phyloP scores from a whole-genome alignment of 2,329 filamentous ascomycete genomes.

The Alternaria novae-zelandiae region DNA sequence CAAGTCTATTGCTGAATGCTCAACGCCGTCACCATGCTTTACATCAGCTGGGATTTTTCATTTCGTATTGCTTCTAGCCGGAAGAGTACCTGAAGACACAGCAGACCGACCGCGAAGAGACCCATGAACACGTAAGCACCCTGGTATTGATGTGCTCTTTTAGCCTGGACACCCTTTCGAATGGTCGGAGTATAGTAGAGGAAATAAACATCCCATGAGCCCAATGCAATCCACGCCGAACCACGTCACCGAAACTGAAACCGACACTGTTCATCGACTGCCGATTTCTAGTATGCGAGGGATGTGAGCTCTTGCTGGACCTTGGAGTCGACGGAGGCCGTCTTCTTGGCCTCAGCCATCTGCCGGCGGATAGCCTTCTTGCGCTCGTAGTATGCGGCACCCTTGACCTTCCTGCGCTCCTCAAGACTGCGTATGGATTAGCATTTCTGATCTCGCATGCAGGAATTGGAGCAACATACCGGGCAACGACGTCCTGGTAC shows the following conservation, averaged over 20 bases:
- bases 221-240: slow-evolving; percentile 49
- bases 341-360: slow-evolving; percentile 91
- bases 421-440: slow-evolving; percentile 73
- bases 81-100: slow-evolving; percentile 47
- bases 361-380: slow-evolving; percentile 96
- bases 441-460: slow-evolving; percentile 2
- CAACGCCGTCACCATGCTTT: slow-evolving; percentile 45
- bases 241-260: slow-evolving; percentile 39
- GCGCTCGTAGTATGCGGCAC: slow-evolving; percentile 98
- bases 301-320: slow-evolving; percentile 85
- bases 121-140: slow-evolving; percentile 48
- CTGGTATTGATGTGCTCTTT: slow-evolving; percentile 46
- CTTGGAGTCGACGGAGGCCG: slow-evolving; percentile 83
- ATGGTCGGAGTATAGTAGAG: slow-evolving; percentile 47
- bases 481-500: slow-evolving; percentile 98
- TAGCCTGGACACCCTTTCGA: slow-evolving; percentile 47
- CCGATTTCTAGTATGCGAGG: slow-evolving; percentile 80
- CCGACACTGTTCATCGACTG: slow-evolving; percentile 38
- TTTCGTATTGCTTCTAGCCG: slow-evolving; percentile 49
- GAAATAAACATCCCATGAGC: slow-evolving; percentile 48
- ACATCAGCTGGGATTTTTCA: slow-evolving; percentile 47
- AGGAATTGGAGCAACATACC: slow-evolving; percentile 67
- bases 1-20: slow-evolving; percentile 22
- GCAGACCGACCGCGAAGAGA: slow-evolving; percentile 48
- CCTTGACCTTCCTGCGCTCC: slow-evolving; percentile 99